Percentiles rank a stretch among this genome's conserved stretches.
Evolutionary conservation across 2,329 filamentous ascomycete genomes (phyloP).

Genomic region (Orbilia blumenaviensis): DNA sequence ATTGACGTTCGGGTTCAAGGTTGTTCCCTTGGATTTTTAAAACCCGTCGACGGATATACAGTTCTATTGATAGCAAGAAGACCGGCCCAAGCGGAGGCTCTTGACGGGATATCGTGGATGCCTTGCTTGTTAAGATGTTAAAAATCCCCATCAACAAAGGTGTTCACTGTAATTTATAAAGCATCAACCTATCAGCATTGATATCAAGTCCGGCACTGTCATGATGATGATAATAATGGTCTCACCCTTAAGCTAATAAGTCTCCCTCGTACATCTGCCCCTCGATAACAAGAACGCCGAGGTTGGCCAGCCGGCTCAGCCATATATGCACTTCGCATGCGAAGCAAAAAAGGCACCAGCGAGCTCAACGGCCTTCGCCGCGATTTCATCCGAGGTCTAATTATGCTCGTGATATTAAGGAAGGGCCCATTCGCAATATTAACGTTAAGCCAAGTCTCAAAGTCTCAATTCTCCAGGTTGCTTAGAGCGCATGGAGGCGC

Average conservation of each 20-base stretch:
- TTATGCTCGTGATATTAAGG: slow-evolving; percentile 9
- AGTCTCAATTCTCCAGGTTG: slow-evolving; percentile 14
- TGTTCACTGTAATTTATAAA: neutral
- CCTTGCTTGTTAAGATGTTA: neutral
- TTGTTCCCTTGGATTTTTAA: slow-evolving; percentile 7
- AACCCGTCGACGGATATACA: slow-evolving; percentile 21
- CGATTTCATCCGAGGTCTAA: slow-evolving; percentile 24
- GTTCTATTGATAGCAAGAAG: slow-evolving; percentile 1
- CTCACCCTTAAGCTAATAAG: slow-evolving; percentile 32
- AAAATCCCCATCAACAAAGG: neutral
- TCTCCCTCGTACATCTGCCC: neutral
- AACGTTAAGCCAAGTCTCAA: too few relatives aligned
- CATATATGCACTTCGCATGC: slow-evolving; percentile 18
- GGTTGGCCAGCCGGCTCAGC: slow-evolving; percentile 24
- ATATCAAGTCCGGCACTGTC: neutral
- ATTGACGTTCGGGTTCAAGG: slow-evolving; percentile 16
- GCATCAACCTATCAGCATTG: neutral
- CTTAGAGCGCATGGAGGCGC: slow-evolving; percentile 23
- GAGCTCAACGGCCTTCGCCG: slow-evolving; percentile 31
- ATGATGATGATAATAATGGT: slow-evolving; percentile 31
- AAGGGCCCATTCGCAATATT: neutral
- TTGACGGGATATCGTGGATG: neutral
- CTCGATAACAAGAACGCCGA: slow-evolving; percentile 23
- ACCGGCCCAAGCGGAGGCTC: neutral
- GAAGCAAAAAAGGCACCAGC: slow-evolving; percentile 16